phyloP scores from a whole-genome alignment of 495 filamentous ascomycete genomes.

The Penicillium robsamsonii region DNA sequence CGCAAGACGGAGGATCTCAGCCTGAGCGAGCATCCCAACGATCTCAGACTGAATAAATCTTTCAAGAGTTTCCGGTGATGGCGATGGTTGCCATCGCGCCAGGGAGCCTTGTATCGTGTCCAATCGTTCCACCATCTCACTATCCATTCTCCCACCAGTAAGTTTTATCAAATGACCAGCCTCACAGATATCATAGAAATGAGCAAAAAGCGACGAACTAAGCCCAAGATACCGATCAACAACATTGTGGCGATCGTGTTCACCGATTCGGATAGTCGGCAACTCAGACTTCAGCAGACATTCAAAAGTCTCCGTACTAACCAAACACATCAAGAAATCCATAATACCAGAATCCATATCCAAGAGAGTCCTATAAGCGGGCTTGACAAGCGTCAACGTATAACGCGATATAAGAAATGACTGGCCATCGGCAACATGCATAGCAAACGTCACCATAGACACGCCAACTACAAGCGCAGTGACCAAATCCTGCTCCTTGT shows the following conservation, averaged over 20 bases:
- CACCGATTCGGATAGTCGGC: slow-evolving; percentile 15
- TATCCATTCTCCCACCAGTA: background rate
- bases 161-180: background rate
- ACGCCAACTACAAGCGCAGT: slow-evolving; percentile 18
- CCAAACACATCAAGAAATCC: slow-evolving; percentile 22
- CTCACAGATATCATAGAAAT: slow-evolving; percentile 19
- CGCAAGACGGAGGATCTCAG: slow-evolving; percentile 15
- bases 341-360: slow-evolving; percentile 8
- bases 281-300: slow-evolving; percentile 16
- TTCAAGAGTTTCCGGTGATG: slow-evolving; percentile 11
- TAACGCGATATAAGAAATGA: slow-evolving; percentile 19
- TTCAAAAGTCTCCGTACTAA: slow-evolving; percentile 22
- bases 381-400: slow-evolving; percentile 18
- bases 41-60: slow-evolving; percentile 15
- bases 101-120: slow-evolving; percentile 3
- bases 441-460: slow-evolving; percentile 23
- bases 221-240: slow-evolving; percentile 25
- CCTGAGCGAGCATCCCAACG: slow-evolving; percentile 14
- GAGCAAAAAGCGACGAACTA: slow-evolving; percentile 14
- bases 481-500: slow-evolving; percentile 10
- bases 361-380: slow-evolving; percentile 1
- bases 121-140: background rate
- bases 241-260: background rate
- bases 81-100: slow-evolving; percentile 12
- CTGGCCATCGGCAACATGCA: slow-evolving; percentile 24